Conservation (phyloP, 345 rosid genomes). For the Ceriops tagal region DNA sequence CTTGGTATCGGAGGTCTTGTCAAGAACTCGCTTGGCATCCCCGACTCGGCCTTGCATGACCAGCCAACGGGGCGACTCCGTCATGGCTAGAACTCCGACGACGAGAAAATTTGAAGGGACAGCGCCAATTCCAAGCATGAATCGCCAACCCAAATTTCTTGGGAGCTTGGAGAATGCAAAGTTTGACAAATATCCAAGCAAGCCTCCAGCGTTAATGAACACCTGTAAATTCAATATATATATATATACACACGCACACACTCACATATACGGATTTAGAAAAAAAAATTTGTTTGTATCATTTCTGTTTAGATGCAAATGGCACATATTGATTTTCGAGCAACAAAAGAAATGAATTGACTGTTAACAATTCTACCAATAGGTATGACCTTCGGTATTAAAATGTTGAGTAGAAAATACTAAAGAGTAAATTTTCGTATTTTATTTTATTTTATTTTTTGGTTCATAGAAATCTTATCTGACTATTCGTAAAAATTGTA, state of each 20-base stretch:
- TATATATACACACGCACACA: too few species aligned
- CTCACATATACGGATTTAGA: background rate
- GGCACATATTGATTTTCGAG: too few species aligned
- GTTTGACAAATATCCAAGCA: conserved; percentile 1
- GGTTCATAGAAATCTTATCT: too few species aligned
- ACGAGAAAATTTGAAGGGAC: conserved; percentile 13
- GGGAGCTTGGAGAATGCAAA: conserved; percentile 3
- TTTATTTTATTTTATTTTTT: too few species aligned
- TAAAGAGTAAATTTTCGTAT: too few species aligned
- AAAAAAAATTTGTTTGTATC: background rate
- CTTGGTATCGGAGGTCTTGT: conserved; percentile 9
- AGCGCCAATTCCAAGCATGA: conserved; percentile 19
- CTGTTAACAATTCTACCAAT: too few species aligned
- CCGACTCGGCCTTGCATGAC: conserved; percentile 16
- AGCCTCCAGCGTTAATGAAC: background rate
- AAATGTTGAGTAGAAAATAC: too few species aligned
- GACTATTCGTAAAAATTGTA: too few species aligned
- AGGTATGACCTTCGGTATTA: too few species aligned
- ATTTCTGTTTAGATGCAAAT: too few species aligned
- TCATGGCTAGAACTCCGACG: conserved; percentile 12
- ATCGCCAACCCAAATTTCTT: conserved; percentile 8
- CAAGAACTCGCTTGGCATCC: conserved; percentile 17
- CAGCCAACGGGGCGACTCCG: conserved; percentile 23
- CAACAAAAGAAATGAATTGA: too few species aligned
- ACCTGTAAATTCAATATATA: background rate